Evolutionary conservation across 495 filamentous ascomycete genomes (phyloP), one percentile per base, ranked within the genome.

Genomic region (Xylaria acuta): DNA sequence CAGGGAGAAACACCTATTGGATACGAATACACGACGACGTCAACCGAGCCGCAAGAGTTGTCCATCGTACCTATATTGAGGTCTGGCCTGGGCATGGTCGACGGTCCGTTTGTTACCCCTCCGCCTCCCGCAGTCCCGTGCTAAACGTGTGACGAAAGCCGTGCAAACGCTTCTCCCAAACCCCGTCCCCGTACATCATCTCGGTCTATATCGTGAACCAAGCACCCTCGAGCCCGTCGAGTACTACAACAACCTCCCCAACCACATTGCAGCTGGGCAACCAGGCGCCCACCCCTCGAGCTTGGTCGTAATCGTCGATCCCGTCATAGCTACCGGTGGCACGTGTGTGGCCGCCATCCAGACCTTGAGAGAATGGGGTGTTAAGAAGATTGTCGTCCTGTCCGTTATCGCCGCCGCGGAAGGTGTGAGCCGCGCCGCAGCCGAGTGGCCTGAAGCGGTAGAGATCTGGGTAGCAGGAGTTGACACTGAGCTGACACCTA

Each of bases 181-280:
- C 64, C 86, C 94, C 3, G 92, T 93, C 43, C 91, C 95, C 20
- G 89, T 98, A 74, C 93, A 98, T 83, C 95, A 98, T 81, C 90
- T 98, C 30, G 95, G 95, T 56, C 90, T 98, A 72, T 98, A 93
- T 84, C 92, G 95, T 76, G 95, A 97, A 77, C 92, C 91, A 40
- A 87, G 88, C 71, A 92, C 92, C 45, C 90, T 97, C 36, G 88
- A 92, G 64, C 94, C 95, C 0, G 95, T 98, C 60, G 95, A 98
- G 84, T 98, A 98, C 87, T 98, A 98, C 86, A 98, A 93, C 84
- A 98, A 98, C 82, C 92, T 98, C 25, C 95, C 95, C 45, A 92
- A 93, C 81, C 90, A 94, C 77, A 66, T 80, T 40, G 30, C 74
- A 16, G 66, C 84, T 74, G 41, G 76, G 75, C 72, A 75, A 67